Conservation (phyloP, 2,329 filamentous ascomycete species). For the Hypoxylon sp. region DNA sequence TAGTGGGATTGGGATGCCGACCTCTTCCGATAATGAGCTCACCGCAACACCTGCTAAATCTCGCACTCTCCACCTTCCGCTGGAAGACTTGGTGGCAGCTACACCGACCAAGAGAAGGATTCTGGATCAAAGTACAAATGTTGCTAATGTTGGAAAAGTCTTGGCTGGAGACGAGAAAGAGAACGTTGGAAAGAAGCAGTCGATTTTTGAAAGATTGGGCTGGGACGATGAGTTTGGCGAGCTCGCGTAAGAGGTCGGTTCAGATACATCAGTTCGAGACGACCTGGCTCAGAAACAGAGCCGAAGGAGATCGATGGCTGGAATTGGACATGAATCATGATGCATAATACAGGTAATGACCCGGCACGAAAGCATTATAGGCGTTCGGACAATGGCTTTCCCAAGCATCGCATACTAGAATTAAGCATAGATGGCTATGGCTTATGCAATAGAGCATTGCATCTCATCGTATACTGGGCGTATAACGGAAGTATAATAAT, state of each 20-base stretch:
- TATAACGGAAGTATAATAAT: not conserved
- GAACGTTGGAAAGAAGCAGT: conserved; percentile 45
- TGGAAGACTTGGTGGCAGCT: conserved; percentile 32
- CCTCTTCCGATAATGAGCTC: conserved; percentile 38
- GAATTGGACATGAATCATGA: conserved; percentile 20
- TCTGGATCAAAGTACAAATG: conserved; percentile 10
- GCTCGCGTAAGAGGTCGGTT: conserved; percentile 20
- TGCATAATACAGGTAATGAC: conserved; percentile 35
- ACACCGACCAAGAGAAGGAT: conserved; percentile 39
- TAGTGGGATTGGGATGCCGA: conserved; percentile 45
- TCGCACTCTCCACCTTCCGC: conserved; percentile 33
- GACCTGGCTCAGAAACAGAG: not conserved
- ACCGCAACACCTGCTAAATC: conserved; percentile 51
- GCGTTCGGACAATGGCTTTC: conserved; percentile 30
- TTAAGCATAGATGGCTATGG: conserved; percentile 5
- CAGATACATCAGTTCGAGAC: not conserved
- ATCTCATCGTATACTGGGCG: not conserved
- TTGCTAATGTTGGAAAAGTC: not conserved
- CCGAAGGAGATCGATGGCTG: not conserved
- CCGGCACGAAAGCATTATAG: conserved; percentile 35
- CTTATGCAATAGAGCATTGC: conserved; percentile 1
- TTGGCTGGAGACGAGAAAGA: conserved; percentile 22
- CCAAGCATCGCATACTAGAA: conserved; percentile 18
- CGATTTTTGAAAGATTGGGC: conserved; percentile 63
- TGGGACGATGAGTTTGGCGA: conserved; percentile 66